Evolutionary conservation across 2,329 filamentous ascomycete species (phyloP).

Genomic region (Xylaria sp.): DNA sequence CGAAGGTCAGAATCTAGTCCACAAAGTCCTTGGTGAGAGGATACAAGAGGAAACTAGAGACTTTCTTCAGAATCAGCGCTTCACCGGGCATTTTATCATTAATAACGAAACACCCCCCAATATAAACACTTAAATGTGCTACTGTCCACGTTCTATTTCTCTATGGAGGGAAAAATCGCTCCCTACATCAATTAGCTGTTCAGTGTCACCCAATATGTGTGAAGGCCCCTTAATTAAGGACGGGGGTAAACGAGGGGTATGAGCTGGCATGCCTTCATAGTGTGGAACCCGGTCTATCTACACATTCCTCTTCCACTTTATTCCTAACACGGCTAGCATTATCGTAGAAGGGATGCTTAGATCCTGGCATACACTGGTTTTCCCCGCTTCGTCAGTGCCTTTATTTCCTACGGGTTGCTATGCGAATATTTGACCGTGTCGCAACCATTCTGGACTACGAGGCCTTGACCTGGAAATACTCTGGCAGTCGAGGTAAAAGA

Average conservation of each 20-base stretch:
- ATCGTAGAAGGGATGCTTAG: neutral
- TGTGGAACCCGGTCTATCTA: neutral
- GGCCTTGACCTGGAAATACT: slow-evolving; percentile 38
- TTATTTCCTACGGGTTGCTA: neutral
- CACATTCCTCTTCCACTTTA: neutral
- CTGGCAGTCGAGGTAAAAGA: slow-evolving; percentile 36
- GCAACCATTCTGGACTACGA: slow-evolving; percentile 39
- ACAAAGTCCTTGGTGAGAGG: slow-evolving; percentile 15
- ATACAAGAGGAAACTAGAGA: slow-evolving; percentile 25
- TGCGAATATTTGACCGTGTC: slow-evolving; percentile 20
- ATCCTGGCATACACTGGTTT: neutral
- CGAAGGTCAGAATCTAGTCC: slow-evolving; percentile 11
- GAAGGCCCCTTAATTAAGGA: no score
- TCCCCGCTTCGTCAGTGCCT: neutral
- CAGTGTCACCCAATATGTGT: no score
- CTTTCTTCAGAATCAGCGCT: slow-evolving; percentile 19
- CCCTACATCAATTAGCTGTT: neutral
- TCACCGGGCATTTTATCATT: slow-evolving; percentile 19
- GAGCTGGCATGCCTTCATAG: neutral
- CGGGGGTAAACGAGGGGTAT: neutral
- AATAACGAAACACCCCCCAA: neutral
- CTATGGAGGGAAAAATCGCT: neutral
- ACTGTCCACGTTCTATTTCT: neutral
- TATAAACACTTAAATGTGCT: neutral
- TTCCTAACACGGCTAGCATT: no score